Conservation (phyloP, 164 flowering plant genomes). For the Magnolia officinalis region DNA sequence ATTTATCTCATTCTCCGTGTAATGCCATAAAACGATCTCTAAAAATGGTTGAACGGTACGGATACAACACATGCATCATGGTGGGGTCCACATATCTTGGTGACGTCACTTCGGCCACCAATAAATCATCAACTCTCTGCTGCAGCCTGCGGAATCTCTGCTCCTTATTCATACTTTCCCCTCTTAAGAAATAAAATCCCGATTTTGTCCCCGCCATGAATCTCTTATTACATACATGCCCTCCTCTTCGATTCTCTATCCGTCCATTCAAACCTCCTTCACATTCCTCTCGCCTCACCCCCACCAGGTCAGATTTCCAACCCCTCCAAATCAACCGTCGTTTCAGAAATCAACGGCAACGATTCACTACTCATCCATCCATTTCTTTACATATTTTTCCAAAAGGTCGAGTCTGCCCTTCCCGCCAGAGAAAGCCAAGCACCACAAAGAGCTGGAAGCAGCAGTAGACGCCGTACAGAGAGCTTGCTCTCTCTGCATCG, state of each 20-base stretch:
- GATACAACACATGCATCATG: no score
- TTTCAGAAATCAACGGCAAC: background rate
- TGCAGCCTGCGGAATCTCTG: no score
- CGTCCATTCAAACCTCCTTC: background rate
- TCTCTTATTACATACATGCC: constrained; percentile 1
- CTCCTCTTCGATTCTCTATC: background rate
- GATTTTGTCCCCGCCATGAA: background rate
- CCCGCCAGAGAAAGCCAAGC: constrained; percentile 51
- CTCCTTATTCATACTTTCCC: no score
- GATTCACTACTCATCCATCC: background rate
- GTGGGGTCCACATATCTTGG: no score
- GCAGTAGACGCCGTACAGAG: constrained; percentile 73
- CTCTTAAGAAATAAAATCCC: background rate
- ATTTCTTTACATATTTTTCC: background rate
- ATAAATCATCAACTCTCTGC: no score
- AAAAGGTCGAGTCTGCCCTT: constrained; percentile 60
- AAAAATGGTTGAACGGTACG: no score
- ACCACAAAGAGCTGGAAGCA: constrained; percentile 69
- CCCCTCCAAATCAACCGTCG: background rate
- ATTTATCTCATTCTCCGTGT: no score
- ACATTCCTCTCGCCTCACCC: background rate
- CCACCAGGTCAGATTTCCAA: background rate
- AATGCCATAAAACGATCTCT: no score
- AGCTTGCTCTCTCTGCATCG: constrained; percentile 84
- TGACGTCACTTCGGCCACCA: no score